Conservation (phyloP, 1,139 yeast species). For the Kodamaea sp. region DNA sequence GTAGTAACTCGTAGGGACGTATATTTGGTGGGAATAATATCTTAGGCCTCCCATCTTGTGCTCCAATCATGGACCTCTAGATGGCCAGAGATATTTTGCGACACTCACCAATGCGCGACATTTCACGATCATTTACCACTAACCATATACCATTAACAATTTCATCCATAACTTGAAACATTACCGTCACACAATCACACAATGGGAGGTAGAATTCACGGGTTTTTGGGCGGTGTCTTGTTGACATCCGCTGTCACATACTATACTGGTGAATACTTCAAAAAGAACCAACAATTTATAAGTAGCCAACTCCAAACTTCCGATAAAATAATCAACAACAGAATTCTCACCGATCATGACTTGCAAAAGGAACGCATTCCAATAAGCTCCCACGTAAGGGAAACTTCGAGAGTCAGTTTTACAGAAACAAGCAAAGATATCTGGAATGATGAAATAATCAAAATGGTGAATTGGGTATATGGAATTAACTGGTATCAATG, state of each 20-base stretch:
- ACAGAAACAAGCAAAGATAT: slow-evolving; percentile 72
- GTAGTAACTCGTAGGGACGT: no score
- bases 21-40: no score
- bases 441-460: slow-evolving; percentile 78
- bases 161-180: no score
- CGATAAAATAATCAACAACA: slow-evolving; percentile 49
- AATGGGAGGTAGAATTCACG: slow-evolving; percentile 19
- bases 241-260: slow-evolving; percentile 67
- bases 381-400: slow-evolving; percentile 39
- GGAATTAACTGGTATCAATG: slow-evolving; percentile 52
- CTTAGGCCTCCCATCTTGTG: no score
- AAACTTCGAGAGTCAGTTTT: slow-evolving; percentile 29
- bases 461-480: slow-evolving; percentile 66
- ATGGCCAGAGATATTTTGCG: no score
- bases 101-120: no score
- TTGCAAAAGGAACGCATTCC: slow-evolving; percentile 39
- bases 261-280: slow-evolving; percentile 61
- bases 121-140: no score
- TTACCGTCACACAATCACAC: no score
- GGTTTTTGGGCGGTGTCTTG: slow-evolving; percentile 51
- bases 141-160: no score
- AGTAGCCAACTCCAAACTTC: slow-evolving; percentile 52
- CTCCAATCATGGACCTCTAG: no score
- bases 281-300: slow-evolving; percentile 47
- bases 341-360: slow-evolving; percentile 44